A percentile compares a stretch with the other conserved stretches of the same genome.
Conservation (phyloP, 805 yeast genomes). For the Teunomyces aglyptinius region DNA sequence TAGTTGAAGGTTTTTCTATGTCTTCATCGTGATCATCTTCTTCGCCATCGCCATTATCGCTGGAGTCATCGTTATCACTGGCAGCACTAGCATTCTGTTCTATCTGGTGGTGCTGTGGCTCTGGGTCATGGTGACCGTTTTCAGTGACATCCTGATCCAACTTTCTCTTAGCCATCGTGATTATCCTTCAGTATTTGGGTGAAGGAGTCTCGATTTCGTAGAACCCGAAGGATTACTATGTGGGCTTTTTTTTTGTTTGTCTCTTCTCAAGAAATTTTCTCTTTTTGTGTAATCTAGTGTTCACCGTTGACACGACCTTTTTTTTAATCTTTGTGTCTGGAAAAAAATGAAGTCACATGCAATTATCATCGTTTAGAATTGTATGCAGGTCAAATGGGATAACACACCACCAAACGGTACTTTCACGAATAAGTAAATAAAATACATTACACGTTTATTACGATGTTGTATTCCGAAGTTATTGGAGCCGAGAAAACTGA, state of each 20-base stretch:
- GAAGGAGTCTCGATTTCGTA: conserved; percentile 2
- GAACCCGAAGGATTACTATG: conserved; percentile 3
- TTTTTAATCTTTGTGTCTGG: not conserved
- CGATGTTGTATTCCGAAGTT: conserved; percentile 61
- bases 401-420: not conserved
- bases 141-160: conserved; percentile 6
- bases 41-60: conserved; percentile 27
- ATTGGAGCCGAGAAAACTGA: conserved; percentile 71
- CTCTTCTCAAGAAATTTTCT: conserved; percentile 3
- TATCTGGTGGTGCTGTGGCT: not conserved
- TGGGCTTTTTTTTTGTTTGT: conserved; percentile 2
- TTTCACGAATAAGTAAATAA: not conserved
- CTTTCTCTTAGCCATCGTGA: conserved; percentile 12
- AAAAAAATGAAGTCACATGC: conserved; percentile 1
- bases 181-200: not conserved
- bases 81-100: conserved; percentile 5
- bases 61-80: conserved; percentile 14
- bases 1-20: conserved; percentile 5
- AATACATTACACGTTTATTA: not conserved
- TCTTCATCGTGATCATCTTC: conserved; percentile 19
- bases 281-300: not conserved
- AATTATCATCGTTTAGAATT: not conserved
- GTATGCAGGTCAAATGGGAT: not conserved
- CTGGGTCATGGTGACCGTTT: not conserved
- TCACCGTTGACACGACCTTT: not conserved